Evolutionary conservation across 768 basidiomycete genomes (phyloP).

Genomic region (Boletus rex-veris): DNA sequence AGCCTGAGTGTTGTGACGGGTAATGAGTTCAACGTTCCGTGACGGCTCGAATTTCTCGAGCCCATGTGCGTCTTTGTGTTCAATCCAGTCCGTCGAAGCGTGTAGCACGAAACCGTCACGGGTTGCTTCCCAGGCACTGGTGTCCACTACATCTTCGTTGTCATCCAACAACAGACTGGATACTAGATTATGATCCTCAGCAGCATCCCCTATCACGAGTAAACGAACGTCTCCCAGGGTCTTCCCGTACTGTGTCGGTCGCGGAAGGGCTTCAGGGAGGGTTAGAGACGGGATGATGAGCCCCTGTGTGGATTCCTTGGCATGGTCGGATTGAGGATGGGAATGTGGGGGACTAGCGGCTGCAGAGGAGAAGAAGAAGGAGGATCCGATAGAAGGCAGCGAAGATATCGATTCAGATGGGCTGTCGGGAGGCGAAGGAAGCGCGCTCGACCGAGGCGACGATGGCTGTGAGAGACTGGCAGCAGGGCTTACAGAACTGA

Average conservation of each 20-base stretch:
- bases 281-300: constrained; percentile 69
- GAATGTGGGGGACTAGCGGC: constrained; percentile 62
- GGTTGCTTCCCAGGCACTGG: constrained; percentile 53
- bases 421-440: constrained; percentile 60
- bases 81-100: constrained; percentile 72
- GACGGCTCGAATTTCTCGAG: constrained; percentile 63
- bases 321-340: constrained; percentile 40
- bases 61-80: constrained; percentile 61
- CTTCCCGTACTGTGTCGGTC: constrained; percentile 66
- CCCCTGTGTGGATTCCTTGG: constrained; percentile 43
- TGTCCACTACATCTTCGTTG: constrained; percentile 67
- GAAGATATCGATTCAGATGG: constrained; percentile 65
- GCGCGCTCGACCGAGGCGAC: constrained; percentile 46
- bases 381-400: constrained; percentile 67
- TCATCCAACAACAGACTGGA: constrained; percentile 52
- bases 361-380: constrained; percentile 76
- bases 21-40: constrained; percentile 60
- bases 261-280: constrained; percentile 57
- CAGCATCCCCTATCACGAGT: constrained; percentile 49
- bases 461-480: constrained; percentile 38
- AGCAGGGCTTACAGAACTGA: not conserved
- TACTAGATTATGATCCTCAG: constrained; percentile 34
- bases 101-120: constrained; percentile 43
- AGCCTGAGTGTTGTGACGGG: constrained; percentile 40
- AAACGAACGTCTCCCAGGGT: constrained; percentile 60